A percentile compares a stretch with the other conserved stretches of the same genome.
These are phyloP conservation scores for Pythium dissimile DNA, from an alignment of 352 stramenopile genomes.

Conservation along the genomic window DNA sequence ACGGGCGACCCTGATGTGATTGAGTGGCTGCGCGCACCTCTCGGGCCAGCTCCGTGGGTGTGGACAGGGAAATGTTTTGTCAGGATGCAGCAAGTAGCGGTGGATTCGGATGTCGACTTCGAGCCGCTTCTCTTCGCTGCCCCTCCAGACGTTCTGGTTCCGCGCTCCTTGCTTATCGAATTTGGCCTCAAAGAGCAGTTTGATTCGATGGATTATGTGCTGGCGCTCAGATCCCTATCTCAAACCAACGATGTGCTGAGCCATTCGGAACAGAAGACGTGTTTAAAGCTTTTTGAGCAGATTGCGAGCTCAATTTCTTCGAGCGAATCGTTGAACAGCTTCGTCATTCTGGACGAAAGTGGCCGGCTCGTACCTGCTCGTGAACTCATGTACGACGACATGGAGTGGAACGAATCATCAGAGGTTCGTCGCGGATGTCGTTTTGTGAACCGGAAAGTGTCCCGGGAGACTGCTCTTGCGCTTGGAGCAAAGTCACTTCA, in stretches of 20 bases:
- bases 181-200: constrained; percentile 60
- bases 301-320: constrained; percentile 17
- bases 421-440: constrained; percentile 40
- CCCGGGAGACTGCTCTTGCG: constrained; percentile 36
- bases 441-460: constrained; percentile 54
- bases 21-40: constrained; percentile 14
- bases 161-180: constrained; percentile 46
- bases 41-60: constrained; percentile 53
- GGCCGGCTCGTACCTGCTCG: constrained; percentile 19
- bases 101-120: constrained; percentile 35
- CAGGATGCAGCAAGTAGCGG: constrained; percentile 47
- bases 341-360: constrained; percentile 26
- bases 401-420: constrained; percentile 71
- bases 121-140: constrained; percentile 61
- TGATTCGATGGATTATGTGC: constrained; percentile 45
- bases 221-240: constrained; percentile 45
- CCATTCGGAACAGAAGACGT: constrained; percentile 12
- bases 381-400: constrained; percentile 63
- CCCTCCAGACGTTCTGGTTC: constrained; percentile 54
- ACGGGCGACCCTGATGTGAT: constrained; percentile 27
- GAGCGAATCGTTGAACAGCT: background rate
- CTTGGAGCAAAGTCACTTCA: constrained; percentile 65
- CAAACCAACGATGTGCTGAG: constrained; percentile 19
- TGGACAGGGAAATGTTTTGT: constrained; percentile 67
- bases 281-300: constrained; percentile 46